A percentile compares a stretch with the other conserved stretches of the same genome.
These are phyloP conservation scores for Fusarium mexicanum DNA, from an alignment of 2,329 filamentous ascomycete genomes.

Conservation along the genomic window DNA sequence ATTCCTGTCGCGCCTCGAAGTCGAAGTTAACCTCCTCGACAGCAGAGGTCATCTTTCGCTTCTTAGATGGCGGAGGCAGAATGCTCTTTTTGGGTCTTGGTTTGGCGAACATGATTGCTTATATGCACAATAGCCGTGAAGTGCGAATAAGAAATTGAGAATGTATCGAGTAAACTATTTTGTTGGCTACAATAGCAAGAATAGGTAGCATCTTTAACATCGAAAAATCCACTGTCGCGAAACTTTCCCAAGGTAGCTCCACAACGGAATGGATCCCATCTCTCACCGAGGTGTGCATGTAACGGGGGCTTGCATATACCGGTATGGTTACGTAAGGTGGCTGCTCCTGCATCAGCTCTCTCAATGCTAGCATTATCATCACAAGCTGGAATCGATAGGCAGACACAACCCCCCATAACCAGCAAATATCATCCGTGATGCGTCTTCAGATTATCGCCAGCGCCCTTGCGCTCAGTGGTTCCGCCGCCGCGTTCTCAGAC, in stretches of 20 bases:
- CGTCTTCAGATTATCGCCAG: conserved; percentile 62
- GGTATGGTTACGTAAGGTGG: conserved; percentile 42
- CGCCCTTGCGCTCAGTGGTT: conserved; percentile 64
- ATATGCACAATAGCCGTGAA: not conserved
- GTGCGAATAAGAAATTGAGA: not conserved
- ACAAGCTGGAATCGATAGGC: conserved; percentile 42
- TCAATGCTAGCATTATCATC: conserved; percentile 27
- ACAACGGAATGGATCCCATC: not conserved
- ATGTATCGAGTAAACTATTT: conserved; percentile 7
- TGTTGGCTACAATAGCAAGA: conserved; percentile 2
- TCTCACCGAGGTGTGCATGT: conserved; percentile 43
- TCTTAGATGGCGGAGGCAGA: conserved; percentile 71
- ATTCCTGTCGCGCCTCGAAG: conserved; percentile 80
- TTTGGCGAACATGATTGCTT: conserved; percentile 60
- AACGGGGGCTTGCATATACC: conserved; percentile 36
- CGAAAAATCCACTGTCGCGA: conserved; percentile 35
- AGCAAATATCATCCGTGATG: conserved; percentile 56
- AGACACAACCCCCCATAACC: conserved; percentile 36
- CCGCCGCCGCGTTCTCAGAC: conserved; percentile 79
- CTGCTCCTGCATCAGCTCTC: conserved; percentile 39
- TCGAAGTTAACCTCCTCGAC: conserved; percentile 91
- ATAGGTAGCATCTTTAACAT: not conserved
- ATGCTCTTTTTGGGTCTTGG: conserved; percentile 67
- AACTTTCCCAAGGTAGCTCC: conserved; percentile 35
- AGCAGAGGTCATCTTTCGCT: conserved; percentile 67